Evolutionary conservation across 2,329 filamentous ascomycete genomes (phyloP), one percentile per base, ranked within the genome.

Genomic region (Nemania sp.): DNA sequence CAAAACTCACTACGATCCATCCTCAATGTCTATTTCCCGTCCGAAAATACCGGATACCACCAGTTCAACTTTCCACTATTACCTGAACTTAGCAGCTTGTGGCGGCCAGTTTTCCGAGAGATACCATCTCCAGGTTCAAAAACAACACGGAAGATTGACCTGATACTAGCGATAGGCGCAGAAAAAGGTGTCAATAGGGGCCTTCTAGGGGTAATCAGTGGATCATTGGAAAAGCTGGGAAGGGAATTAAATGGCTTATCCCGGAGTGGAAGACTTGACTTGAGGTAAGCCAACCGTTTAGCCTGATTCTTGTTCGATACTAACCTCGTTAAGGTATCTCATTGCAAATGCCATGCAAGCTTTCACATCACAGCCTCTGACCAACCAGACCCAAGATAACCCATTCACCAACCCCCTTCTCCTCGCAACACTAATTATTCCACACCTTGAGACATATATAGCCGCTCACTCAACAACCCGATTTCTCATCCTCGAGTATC

Each of bases 331-430:
- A 34, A 85, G 83, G 57, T 86, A 83, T 60, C 73, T 87, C 44
- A 78, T 86, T 49, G 78, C 78, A 60, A 84, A 78, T 58, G 80
- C 80, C 4, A 82, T 86, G 77, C 82, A 86, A 65, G 73, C 76
- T 0, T 81, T 80, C 57, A 80, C 77, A 5, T 72, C 77, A 1
- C 80, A 81, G 52, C 75, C 76, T 1, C 67, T 80, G 6, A 65
- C 75, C 3, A 76, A 76, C 49, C 79, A 82, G 54, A 75, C 74
- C 3, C 73, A 76, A 26, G 77, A 79, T 51, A 82, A 81, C 59
- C 81, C 80, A 0, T 80, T 84, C 54, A 73, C 74, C 14, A 79
- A 82, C 60, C 75, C 80, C 1, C 72, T 76, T 19, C 70, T 81
- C 14, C 74, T 86, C 2, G 83, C 84, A 2, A 78, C 79, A 0